Percentiles rank a stretch among this genome's conserved stretches.
Evolutionary conservation across 1,284 basidiomycete species (phyloP).

Genomic region (Takashimella koratensis): DNA sequence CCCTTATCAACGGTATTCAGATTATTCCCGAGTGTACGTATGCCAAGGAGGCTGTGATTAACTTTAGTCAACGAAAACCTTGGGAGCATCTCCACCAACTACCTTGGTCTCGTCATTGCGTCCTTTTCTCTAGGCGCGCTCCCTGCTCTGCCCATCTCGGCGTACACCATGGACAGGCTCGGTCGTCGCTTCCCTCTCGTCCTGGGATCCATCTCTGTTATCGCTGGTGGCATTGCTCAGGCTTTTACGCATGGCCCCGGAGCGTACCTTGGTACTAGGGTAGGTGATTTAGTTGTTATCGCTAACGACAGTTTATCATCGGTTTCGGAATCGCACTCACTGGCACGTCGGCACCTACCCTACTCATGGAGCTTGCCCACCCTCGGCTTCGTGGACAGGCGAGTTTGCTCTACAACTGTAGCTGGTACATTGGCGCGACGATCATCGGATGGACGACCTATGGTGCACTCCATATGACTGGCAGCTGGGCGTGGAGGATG

Average conservation of each 20-base stretch:
- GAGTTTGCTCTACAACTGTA: slow-evolving; percentile 8
- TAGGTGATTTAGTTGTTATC: slow-evolving; percentile 23
- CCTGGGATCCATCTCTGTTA: slow-evolving; percentile 24
- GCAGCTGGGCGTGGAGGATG: slow-evolving; percentile 19
- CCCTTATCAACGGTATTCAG: slow-evolving; percentile 23
- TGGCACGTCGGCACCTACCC: too few species aligned
- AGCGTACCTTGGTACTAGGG: slow-evolving; percentile 19
- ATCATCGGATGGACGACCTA: slow-evolving; percentile 4
- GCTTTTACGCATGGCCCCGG: slow-evolving; percentile 18
- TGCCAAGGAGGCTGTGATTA: too few species aligned
- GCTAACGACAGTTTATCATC: slow-evolving; percentile 26
- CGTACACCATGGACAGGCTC: slow-evolving; percentile 15
- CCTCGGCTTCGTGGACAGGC: slow-evolving; percentile 25
- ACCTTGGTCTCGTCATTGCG: too few species aligned
- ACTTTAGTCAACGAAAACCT: too few species aligned
- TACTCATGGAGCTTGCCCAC: slow-evolving; percentile 26
- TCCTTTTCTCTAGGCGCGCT: too few species aligned
- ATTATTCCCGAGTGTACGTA: slow-evolving; percentile 24
- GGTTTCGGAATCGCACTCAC: too few species aligned
- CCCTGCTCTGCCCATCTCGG: too few species aligned
- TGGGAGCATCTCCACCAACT: too few species aligned
- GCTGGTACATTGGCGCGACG: slow-evolving; percentile 12
- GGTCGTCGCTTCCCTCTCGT: slow-evolving; percentile 22
- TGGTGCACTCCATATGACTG: slow-evolving; percentile 8
- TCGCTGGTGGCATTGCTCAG: slow-evolving; percentile 29